Evolutionary conservation across 2,329 filamentous ascomycete genomes (phyloP), one percentile per base, ranked within the genome.

Genomic region (Tolypocladium amazonense): DNA sequence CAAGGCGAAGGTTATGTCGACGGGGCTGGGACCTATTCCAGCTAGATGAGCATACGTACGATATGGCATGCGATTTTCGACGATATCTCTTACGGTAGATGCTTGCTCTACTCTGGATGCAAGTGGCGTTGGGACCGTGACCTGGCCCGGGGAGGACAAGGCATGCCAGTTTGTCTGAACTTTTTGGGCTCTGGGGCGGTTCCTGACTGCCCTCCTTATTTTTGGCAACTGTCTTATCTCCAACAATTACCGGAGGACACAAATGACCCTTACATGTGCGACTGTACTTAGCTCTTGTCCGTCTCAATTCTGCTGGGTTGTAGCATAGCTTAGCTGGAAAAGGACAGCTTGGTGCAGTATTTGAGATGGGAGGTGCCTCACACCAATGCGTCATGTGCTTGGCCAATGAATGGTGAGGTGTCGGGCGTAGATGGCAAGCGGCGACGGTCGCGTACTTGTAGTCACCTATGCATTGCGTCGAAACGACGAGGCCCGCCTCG

Each of bases 1-100:
- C 27, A 59, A 59, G 65, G 64, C 60, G 59, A 57, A 35, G 60
- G 59, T 45, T 54, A 61, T 64, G 64, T 66, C 68, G 65, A 69
- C 61, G 62, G 65, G n/a, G 61, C 45, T 59, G 62, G 63, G 65
- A 66, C 64, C 57, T 60, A 62, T 66, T 61, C 65, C 65, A 64
- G 63, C 64, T 67, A 63, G 63, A 70, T 67, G 69, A 72, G 65
- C 65, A 70, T 65, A 67, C 64, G 74, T 71, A 74, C 67, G 70
- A 73, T 73, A 71, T 73, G 72, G 69, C 69, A 73, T 66, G 70
- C 71, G 70, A 72, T 70, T 75, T 70, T 63, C 64, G 68, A 73
- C 68, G 68, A 73, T 68, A 73, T 73, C 65, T 71, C 67, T 71
- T 74, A 74, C 65, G 68, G 70, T 70, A 72, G 65, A 71, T 69